A percentile compares a stretch with the other conserved stretches of the same genome.
These are phyloP conservation scores for Debaryomyces sp. DNA, from an alignment of 1,139 yeast species.

Conservation along the genomic window DNA sequence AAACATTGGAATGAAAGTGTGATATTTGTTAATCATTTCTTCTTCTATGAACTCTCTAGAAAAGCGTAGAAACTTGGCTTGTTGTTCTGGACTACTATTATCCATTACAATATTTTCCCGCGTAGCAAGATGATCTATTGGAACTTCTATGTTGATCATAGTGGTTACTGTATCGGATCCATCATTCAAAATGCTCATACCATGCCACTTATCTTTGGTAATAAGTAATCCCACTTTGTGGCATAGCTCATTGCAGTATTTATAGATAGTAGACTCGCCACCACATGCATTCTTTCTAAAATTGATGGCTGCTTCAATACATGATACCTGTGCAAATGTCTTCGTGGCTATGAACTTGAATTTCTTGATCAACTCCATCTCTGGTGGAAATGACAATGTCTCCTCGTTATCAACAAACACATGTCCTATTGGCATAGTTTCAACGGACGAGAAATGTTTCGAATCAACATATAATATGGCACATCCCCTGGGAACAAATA, in stretches of 20 bases:
- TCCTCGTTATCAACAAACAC: constrained; percentile 34
- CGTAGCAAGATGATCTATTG: constrained; percentile 19
- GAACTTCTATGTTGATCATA: constrained; percentile 52
- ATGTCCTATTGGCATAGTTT: constrained; percentile 62
- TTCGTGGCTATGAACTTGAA: constrained; percentile 44
- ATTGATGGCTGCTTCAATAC: constrained; percentile 43
- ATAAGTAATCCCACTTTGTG: constrained; percentile 40
- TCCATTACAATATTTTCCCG: constrained; percentile 15
- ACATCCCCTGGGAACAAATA: constrained; percentile 57
- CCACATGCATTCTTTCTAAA: constrained; percentile 62
- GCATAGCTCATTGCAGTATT: constrained; percentile 52
- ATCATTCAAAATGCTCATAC: constrained; percentile 34
- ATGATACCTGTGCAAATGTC: constrained; percentile 27
- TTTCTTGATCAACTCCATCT: constrained; percentile 36
- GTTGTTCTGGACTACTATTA: neutral
- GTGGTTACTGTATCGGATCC: constrained; percentile 36
- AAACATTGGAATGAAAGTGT: constrained; percentile 50
- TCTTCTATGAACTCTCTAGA: constrained; percentile 9
- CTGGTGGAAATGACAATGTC: constrained; percentile 22
- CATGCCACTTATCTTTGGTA: constrained; percentile 35
- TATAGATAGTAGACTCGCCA: constrained; percentile 55
- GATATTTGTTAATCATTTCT: constrained; percentile 24
- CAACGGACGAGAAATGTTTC: constrained; percentile 51
- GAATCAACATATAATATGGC: constrained; percentile 63
- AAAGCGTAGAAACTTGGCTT: neutral